Percentiles rank a stretch among this genome's conserved stretches.
These are phyloP conservation scores for Cercophora samala DNA, from an alignment of 495 filamentous ascomycete species.

Conservation along the genomic window DNA sequence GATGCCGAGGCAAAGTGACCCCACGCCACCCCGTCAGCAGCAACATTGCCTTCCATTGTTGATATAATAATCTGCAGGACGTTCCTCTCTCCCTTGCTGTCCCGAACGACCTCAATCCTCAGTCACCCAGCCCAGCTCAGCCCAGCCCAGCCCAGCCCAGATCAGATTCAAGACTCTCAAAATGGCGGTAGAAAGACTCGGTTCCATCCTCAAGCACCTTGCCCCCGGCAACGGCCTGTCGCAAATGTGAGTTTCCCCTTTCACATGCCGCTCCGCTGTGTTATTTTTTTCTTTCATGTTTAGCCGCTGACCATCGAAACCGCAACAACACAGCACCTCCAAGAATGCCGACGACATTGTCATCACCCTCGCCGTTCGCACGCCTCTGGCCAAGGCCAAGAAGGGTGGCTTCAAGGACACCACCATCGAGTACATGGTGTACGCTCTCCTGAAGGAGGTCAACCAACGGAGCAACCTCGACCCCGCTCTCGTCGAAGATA, in stretches of 20 bases:
- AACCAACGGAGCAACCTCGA: slow-evolving; percentile 71
- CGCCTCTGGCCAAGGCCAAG: slow-evolving; percentile 69
- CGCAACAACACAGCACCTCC: slow-evolving; percentile 62
- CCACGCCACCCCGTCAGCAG: slow-evolving; percentile 15
- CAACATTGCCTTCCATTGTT: slow-evolving; percentile 1
- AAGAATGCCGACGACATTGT: slow-evolving; percentile 97
- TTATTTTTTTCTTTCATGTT: neutral
- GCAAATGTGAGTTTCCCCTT: slow-evolving; percentile 61
- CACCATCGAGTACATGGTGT: slow-evolving; percentile 78
- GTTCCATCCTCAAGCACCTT: slow-evolving; percentile 82
- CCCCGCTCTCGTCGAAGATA: slow-evolving; percentile 82
- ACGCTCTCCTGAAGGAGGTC: slow-evolving; percentile 73
- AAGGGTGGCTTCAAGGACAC: slow-evolving; percentile 96
- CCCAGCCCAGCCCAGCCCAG: too few relatives aligned
- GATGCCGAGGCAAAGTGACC: slow-evolving; percentile 28
- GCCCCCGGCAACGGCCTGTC: slow-evolving; percentile 65
- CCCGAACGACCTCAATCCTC: neutral
- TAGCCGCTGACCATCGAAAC: slow-evolving; percentile 14
- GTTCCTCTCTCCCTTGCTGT: neutral
- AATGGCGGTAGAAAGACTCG: slow-evolving; percentile 86
- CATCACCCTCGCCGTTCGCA: slow-evolving; percentile 78
- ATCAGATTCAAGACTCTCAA: slow-evolving; percentile 22
- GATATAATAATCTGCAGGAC: neutral
- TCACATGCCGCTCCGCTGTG: neutral
- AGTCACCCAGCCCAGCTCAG: too few relatives aligned